Evolutionary conservation across 495 filamentous ascomycete genomes (phyloP).

Genomic region (Delitschia confertaspora): DNA sequence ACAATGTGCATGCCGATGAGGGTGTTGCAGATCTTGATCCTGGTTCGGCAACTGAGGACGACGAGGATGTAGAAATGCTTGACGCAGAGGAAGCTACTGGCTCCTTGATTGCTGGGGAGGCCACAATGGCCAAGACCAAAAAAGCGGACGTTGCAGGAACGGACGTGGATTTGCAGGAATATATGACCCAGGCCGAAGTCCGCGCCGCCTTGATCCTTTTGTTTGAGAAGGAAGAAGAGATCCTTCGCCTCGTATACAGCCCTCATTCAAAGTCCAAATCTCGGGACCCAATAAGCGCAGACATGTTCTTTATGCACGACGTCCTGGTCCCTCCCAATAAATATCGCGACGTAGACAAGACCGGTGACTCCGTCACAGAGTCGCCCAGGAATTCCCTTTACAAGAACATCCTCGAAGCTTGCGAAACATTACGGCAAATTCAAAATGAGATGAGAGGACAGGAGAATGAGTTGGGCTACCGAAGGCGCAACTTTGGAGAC

Average conservation of each 20-base stretch:
- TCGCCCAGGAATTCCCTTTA: constrained; percentile 77
- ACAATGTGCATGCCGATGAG: constrained; percentile 48
- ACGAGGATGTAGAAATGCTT: constrained; percentile 35
- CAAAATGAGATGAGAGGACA: constrained; percentile 58
- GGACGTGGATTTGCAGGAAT: constrained; percentile 49
- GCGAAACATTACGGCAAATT: constrained; percentile 62
- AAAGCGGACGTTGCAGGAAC: constrained; percentile 32
- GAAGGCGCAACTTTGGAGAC: constrained; percentile 40
- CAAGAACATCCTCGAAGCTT: constrained; percentile 64
- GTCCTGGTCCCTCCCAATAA: constrained; percentile 85
- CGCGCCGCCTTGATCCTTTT: constrained; percentile 64
- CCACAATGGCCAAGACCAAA: constrained; percentile 28
- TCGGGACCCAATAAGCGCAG: constrained; percentile 50
- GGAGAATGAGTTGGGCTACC: constrained; percentile 23
- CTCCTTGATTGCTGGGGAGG: constrained; percentile 15
- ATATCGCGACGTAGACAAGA: constrained; percentile 79
- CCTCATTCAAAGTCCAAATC: constrained; percentile 49
- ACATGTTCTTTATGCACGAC: constrained; percentile 88
- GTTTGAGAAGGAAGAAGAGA: constrained; percentile 77
- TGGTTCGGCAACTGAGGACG: constrained; percentile 37
- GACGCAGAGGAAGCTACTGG: constrained; percentile 42
- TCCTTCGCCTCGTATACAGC: constrained; percentile 74
- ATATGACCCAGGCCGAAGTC: constrained; percentile 66
- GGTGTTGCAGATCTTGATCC: constrained; percentile 58
- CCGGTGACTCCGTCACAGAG: constrained; percentile 72